Percentiles rank a stretch among this genome's conserved stretches.
phyloP scores from a whole-genome alignment of 2,329 filamentous ascomycete species.

The Pseudogymnoascus sp. region DNA sequence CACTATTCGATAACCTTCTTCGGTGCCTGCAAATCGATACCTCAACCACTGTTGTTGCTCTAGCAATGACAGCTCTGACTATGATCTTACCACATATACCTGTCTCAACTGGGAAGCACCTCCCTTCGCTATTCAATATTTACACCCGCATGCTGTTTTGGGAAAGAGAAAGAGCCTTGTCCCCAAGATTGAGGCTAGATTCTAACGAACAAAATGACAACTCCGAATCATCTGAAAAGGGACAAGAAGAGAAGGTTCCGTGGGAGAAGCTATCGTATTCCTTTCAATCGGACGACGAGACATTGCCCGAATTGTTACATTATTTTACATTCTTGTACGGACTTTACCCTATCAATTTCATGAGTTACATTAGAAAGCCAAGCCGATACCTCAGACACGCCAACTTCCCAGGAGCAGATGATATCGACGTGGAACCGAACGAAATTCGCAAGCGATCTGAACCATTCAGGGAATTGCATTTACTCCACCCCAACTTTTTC shows the following conservation, averaged over 20 bases:
- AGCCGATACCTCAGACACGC: constrained; percentile 68
- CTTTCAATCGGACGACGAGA: constrained; percentile 51
- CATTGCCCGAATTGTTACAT: constrained; percentile 58
- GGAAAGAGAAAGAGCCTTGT: constrained; percentile 38
- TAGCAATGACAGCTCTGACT: constrained; percentile 64
- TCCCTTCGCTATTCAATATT: constrained; percentile 70
- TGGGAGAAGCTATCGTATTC: constrained; percentile 61
- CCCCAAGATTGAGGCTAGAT: constrained; percentile 8
- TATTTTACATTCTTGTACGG: constrained; percentile 81
- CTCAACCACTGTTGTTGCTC: constrained; percentile 66
- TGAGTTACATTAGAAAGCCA: constrained; percentile 77
- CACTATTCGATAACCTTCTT: constrained; percentile 61
- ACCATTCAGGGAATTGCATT: constrained; percentile 61
- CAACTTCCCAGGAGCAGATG: constrained; percentile 59
- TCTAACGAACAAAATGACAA: constrained; percentile 28
- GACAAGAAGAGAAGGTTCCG: constrained; percentile 24
- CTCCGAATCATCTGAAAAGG: constrained; percentile 28
- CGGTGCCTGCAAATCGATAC: constrained; percentile 69
- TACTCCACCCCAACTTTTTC: constrained; percentile 79
- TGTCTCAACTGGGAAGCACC: constrained; percentile 55
- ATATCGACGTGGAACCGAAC: constrained; percentile 68
- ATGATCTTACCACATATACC: constrained; percentile 81
- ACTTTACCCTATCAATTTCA: constrained; percentile 75
- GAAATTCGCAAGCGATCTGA: constrained; percentile 71
- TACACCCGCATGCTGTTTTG: constrained; percentile 75